These are phyloP conservation scores for Dalbergia cochinchinensis DNA, from an alignment of 306 rosid species.

Conservation along the genomic window DNA sequence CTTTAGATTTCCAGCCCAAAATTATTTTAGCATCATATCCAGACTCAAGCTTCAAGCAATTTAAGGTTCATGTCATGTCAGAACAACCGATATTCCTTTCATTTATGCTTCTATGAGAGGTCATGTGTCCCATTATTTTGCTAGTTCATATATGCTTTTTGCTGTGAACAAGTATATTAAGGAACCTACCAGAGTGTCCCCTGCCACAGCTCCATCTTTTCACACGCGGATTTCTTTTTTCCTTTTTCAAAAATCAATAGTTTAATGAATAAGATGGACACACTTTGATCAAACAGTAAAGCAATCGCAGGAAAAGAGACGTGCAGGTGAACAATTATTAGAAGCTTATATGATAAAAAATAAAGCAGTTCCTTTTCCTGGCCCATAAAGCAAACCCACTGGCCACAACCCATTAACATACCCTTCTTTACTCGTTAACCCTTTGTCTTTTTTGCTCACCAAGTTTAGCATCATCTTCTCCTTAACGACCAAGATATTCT, in stretches of 20 bases:
- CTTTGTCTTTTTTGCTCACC: conserved; percentile 60
- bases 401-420: conserved; percentile 55
- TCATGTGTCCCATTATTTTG: conserved; percentile 32
- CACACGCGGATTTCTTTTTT: conserved; percentile 50
- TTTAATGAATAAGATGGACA: conserved; percentile 49
- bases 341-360: conserved; percentile 43
- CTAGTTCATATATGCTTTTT: conserved; percentile 15
- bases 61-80: conserved; percentile 6
- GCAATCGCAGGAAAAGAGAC: conserved; percentile 45
- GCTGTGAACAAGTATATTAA: conserved; percentile 29
- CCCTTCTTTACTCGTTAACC: conserved; percentile 73
- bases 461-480: conserved; percentile 83
- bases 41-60: not conserved
- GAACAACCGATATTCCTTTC: not conserved
- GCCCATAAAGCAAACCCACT: conserved; percentile 69
- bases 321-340: conserved; percentile 47
- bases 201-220: conserved; percentile 44
- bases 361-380: conserved; percentile 37
- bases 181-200: conserved; percentile 52
- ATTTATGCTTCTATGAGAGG: not conserved
- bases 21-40: not conserved
- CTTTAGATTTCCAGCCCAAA: not conserved
- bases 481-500: conserved; percentile 82
- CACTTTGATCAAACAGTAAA: conserved; percentile 58
- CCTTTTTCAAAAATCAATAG: conserved; percentile 28